Percentiles rank a stretch among this genome's conserved stretches.
phyloP scores from a whole-genome alignment of 768 basidiomycete species.

The Psilocybe tampanensis region DNA sequence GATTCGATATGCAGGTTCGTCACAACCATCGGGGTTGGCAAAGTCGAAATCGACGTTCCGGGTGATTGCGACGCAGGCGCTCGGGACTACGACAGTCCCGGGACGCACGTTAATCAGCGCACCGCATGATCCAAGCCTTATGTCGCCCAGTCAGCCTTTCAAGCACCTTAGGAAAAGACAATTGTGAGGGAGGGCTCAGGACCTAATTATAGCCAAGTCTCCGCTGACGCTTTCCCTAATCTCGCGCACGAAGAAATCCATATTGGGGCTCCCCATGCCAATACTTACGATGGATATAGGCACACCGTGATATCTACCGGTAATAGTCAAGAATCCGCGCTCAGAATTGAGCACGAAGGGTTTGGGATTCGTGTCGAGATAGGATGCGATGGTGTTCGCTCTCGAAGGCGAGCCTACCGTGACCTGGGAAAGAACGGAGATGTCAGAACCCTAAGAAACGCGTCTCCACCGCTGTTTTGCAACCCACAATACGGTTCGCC shows the following conservation, averaged over 20 bases:
- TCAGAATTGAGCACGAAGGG: slow-evolving; percentile 70
- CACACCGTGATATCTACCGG: slow-evolving; percentile 61
- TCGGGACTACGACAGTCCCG: slow-evolving; percentile 77
- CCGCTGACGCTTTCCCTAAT: slow-evolving; percentile 73
- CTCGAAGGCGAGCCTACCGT: slow-evolving; percentile 78
- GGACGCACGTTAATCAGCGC: slow-evolving; percentile 68
- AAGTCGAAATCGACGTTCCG: slow-evolving; percentile 84
- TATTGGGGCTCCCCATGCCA: slow-evolving; percentile 83
- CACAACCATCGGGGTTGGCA: slow-evolving; percentile 39
- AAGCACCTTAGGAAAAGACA: background rate
- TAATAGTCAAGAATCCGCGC: slow-evolving; percentile 75
- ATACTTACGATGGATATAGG: slow-evolving; percentile 78
- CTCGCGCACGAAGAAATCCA: slow-evolving; percentile 86
- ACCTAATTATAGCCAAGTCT: slow-evolving; percentile 56
- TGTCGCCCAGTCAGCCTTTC: background rate
- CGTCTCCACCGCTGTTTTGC: slow-evolving; percentile 3
- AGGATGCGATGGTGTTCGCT: slow-evolving; percentile 57
- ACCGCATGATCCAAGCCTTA: slow-evolving; percentile 82
- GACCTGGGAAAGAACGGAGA: slow-evolving; percentile 41
- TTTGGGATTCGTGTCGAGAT: slow-evolving; percentile 59
- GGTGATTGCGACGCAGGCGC: slow-evolving; percentile 64
- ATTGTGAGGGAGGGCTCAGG: slow-evolving; percentile 7
- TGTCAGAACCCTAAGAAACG: background rate
- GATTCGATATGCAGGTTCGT: slow-evolving; percentile 61
- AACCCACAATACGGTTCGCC: slow-evolving; percentile 73